Percentiles rank a stretch among this genome's conserved stretches.
Conservation (phyloP, 371 early-diverging fungal genomes). For the Mucor lusitanicus region DNA sequence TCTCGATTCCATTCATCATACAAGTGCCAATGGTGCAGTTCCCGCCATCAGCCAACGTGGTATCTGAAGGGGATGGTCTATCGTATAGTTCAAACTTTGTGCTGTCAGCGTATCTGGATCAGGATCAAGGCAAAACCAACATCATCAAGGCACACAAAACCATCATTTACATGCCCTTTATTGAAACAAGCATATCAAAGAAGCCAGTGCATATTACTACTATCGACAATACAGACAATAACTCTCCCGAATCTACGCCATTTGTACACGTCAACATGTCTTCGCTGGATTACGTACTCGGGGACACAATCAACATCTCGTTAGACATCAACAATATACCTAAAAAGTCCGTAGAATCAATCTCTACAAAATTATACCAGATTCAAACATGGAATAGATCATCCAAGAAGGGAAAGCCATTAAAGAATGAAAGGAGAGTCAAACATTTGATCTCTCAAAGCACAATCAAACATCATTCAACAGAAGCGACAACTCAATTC, state of each 20-base stretch:
- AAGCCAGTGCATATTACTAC: not conserved
- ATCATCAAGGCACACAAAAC: not conserved
- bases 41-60: conserved; percentile 10
- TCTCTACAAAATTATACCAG: conserved; percentile 7
- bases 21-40: conserved; percentile 25
- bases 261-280: not conserved
- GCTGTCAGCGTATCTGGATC: conserved; percentile 17
- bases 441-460: not conserved
- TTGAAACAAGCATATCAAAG: conserved; percentile 19
- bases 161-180: conserved; percentile 16
- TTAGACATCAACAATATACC: not conserved
- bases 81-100: conserved; percentile 9
- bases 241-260: not conserved
- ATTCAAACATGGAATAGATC: conserved; percentile 13
- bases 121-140: not conserved
- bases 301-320: not conserved
- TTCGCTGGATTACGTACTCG: conserved; percentile 14
- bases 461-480: not conserved
- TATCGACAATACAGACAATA: not conserved
- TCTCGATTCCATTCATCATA: conserved; percentile 17
- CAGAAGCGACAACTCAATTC: not conserved
- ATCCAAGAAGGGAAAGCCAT: not conserved
- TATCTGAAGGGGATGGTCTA: conserved; percentile 7
- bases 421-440: not conserved
- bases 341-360: not conserved